Conservation (phyloP, 805 yeast species). For the Wickerhamiella spandovensis region DNA sequence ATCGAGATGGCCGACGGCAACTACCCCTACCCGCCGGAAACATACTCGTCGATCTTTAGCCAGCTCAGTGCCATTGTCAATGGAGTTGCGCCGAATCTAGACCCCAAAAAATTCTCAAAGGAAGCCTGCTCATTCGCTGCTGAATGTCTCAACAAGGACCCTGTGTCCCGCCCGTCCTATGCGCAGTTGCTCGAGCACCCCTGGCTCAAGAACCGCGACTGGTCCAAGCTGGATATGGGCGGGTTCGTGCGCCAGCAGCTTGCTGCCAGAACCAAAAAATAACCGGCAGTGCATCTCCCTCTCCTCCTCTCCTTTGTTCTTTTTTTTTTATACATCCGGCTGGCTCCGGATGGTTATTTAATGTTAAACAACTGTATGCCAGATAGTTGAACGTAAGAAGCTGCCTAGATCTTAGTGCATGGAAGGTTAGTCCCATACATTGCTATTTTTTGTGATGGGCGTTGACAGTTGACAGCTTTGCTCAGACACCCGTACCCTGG, state of each 20-base stretch:
- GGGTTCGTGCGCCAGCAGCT: slow-evolving; percentile 23
- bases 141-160: slow-evolving; percentile 57
- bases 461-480: neutral
- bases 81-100: slow-evolving; percentile 79
- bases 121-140: slow-evolving; percentile 74
- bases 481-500: neutral
- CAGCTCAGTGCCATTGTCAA: slow-evolving; percentile 95
- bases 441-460: neutral
- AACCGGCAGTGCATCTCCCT: neutral
- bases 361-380: too few relatives aligned
- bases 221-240: slow-evolving; percentile 25
- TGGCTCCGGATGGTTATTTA: neutral
- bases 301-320: neutral
- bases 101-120: slow-evolving; percentile 45
- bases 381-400: neutral
- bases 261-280: neutral
- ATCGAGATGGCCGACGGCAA: slow-evolving; percentile 81
- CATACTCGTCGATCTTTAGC: slow-evolving; percentile 77
- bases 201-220: slow-evolving; percentile 46
- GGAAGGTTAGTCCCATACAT: neutral
- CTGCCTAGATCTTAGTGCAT: neutral
- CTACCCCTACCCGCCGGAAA: slow-evolving; percentile 95
- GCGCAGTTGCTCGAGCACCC: slow-evolving; percentile 63
- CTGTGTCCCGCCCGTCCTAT: slow-evolving; percentile 71
- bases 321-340: neutral